Evolutionary conservation across 768 basidiomycete genomes (phyloP), one percentile per base, ranked within the genome.

Genomic region (Rhizopogon sp.): DNA sequence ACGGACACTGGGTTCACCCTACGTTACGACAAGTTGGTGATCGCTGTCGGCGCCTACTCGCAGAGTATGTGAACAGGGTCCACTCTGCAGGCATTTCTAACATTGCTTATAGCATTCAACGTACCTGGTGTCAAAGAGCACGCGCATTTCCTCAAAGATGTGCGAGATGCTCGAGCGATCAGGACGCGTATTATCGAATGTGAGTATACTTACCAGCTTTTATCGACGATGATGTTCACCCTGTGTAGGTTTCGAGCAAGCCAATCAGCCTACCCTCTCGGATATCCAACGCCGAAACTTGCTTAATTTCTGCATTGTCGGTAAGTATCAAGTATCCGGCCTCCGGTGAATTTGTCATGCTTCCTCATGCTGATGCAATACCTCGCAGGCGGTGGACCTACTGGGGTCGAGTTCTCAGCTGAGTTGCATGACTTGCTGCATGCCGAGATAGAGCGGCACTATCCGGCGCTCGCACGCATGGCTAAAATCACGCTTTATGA

Each of bases 271-370:
- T 0, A 83, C 78, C 1, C 72, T 91, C 13, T 82, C 87, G 1
- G 91, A 92, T 55, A 71, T 80, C 39, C 83, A 95, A 60, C 81
- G 89, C 47, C 74, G 84, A 53, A 84, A 85, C 56, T 71, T 95
- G 11, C 79, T 95, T 22, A 85, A 90, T 58, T 95, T 95, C 64
- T 92, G 90, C 57, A 82, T 95, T 46, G 91, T 93, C 45, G 93
- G 93, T 72, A 70, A 62, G 81, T 69, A 39, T 2, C 5, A 70
- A 62, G 81, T 69, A 39, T 2, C 5, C 5, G n/a, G 49, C 58
- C 16, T 17, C 55, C 35, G n/a, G 28, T 50, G 29, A 43, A 11
- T 39, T 39, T 37, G 16, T 52, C 2, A 43, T 50, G 41, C 16
- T 16, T 22, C 35, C 35, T 37, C 45, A 14, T 20, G 14, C 5